phyloP scores from a whole-genome alignment of 2,329 filamentous ascomycete genomes.

The Diaporthe batatas region DNA sequence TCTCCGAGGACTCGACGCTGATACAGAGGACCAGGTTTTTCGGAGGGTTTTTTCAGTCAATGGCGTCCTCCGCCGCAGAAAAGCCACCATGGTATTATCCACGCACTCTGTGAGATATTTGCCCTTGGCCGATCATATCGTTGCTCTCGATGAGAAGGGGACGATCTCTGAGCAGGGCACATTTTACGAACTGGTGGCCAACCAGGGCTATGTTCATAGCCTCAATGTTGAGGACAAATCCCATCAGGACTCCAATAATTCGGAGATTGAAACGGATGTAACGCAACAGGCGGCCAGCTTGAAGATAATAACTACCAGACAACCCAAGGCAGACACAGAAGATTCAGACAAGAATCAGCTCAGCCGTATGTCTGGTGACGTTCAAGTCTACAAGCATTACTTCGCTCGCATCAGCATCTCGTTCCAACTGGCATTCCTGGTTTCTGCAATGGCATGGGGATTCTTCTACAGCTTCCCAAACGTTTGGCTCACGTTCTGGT shows the following conservation, averaged over 20 bases:
- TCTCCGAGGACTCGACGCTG: conserved; percentile 56
- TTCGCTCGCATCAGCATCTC: conserved; percentile 46
- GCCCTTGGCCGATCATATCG: conserved; percentile 59
- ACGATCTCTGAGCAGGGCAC: conserved; percentile 59
- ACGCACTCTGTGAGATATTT: conserved; percentile 57
- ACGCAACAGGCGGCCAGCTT: conserved; percentile 6
- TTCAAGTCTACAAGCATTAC: conserved; percentile 53
- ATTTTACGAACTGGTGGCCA: conserved; percentile 54
- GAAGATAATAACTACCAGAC: background rate
- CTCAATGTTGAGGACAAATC: conserved; percentile 49
- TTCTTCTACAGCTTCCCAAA: conserved; percentile 49
- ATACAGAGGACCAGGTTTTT: conserved; percentile 58
- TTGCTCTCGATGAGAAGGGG: conserved; percentile 56
- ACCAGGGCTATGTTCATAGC: conserved; percentile 55
- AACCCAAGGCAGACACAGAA: too few species aligned
- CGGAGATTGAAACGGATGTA: conserved; percentile 31
- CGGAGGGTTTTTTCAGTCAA: conserved; percentile 52
- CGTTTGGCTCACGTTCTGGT: conserved; percentile 48
- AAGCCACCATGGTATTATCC: conserved; percentile 51
- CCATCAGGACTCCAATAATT: conserved; percentile 27
- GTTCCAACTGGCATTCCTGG: conserved; percentile 43
- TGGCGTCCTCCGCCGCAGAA: conserved; percentile 49
- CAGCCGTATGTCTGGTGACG: conserved; percentile 27
- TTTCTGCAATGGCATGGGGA: conserved; percentile 43
- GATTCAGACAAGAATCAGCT: background rate